Evolutionary conservation across 148 eudicot genomes (phyloP).

Genomic region (Camellia granthamiana): DNA sequence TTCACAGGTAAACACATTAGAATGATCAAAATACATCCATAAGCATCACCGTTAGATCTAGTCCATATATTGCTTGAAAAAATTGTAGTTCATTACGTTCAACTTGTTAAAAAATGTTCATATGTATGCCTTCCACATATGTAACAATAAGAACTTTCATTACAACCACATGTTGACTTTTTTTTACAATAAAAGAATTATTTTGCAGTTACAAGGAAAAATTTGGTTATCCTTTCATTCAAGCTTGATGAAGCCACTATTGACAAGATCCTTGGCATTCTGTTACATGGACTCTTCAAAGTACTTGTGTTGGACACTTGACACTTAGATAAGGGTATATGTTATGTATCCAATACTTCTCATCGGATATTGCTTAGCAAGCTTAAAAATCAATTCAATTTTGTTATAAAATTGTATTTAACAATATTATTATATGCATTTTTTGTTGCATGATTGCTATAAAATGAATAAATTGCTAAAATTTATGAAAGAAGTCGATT

Average conservation of each 20-base stretch:
- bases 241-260: background rate
- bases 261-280: background rate
- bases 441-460: too few relatives aligned
- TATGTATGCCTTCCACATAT: background rate
- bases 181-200: background rate
- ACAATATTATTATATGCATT: too few relatives aligned
- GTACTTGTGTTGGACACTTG: too few relatives aligned
- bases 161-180: background rate
- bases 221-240: background rate
- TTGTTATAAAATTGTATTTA: too few relatives aligned
- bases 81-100: background rate
- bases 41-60: constrained; percentile 5
- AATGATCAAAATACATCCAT: background rate
- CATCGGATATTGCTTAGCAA: too few relatives aligned
- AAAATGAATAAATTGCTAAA: background rate
- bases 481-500: background rate
- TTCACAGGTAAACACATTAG: constrained; percentile 19
- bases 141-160: too few relatives aligned
- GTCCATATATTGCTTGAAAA: background rate
- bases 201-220: background rate
- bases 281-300: too few relatives aligned
- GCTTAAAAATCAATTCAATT: too few relatives aligned
- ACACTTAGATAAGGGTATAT: too few relatives aligned
- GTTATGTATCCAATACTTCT: too few relatives aligned
- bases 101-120: background rate